Evolutionary conservation across 164 flowering plant genomes (phyloP).

Genomic region (Umbilicus rupestris): DNA sequence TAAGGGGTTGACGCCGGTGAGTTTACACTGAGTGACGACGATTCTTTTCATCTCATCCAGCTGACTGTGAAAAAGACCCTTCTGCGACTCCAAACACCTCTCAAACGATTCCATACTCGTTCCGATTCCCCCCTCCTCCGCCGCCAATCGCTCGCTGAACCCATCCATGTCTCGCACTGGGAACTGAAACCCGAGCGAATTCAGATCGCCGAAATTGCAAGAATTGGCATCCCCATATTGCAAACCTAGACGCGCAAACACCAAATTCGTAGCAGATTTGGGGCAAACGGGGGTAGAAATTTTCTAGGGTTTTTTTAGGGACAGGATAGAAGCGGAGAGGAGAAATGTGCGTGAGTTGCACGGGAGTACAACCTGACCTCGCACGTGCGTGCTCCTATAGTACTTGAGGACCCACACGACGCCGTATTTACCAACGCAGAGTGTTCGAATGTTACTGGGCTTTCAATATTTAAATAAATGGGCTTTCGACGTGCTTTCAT

Average conservation of each 20-base stretch:
- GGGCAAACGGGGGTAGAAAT: background rate
- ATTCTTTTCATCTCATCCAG: slow-evolving; percentile 60
- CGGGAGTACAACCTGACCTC: background rate
- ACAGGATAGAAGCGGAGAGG: background rate
- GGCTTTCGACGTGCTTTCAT: too few species aligned
- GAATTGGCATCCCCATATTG: background rate
- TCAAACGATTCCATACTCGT: slow-evolving; percentile 38
- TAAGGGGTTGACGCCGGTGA: slow-evolving; percentile 94
- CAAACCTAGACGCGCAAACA: background rate
- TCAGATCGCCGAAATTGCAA: background rate
- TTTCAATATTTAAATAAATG: too few species aligned
- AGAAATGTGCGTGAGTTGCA: background rate
- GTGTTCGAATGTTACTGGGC: too few species aligned
- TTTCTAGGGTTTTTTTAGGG: background rate
- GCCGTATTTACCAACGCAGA: too few species aligned
- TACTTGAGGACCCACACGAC: too few species aligned
- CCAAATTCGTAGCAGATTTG: background rate
- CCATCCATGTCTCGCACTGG: background rate
- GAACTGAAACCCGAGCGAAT: background rate
- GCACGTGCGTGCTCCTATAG: too few species aligned
- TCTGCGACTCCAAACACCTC: slow-evolving; percentile 54
- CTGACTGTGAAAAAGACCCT: slow-evolving; percentile 62
- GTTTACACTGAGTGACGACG: slow-evolving; percentile 69
- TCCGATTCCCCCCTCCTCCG: slow-evolving; percentile 37
- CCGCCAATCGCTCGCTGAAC: slow-evolving; percentile 4